Percentiles rank a stretch among this genome's conserved stretches.
Conservation (phyloP, 108 stramenopile genomes). For the Fistulifera solaris region DNA sequence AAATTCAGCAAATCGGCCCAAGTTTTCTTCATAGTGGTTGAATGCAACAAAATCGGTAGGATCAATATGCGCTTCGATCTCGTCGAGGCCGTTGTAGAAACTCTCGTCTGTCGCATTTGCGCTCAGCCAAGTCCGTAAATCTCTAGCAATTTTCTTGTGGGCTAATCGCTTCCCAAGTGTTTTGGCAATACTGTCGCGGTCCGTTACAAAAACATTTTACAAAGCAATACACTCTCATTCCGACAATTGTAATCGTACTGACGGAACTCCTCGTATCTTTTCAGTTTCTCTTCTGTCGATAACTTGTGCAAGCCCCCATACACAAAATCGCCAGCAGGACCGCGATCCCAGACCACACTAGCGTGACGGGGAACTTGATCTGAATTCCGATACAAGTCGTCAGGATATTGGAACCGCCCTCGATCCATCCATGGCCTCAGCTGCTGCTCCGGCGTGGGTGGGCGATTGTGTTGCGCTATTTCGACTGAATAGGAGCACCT, state of each 20-base stretch:
- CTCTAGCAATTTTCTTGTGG: conserved; percentile 65
- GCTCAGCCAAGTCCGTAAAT: conserved; percentile 52
- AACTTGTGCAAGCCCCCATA: conserved; percentile 43
- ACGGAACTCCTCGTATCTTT: conserved; percentile 55
- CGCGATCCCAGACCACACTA: conserved; percentile 51
- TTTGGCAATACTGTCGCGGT: conserved; percentile 54
- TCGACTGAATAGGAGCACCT: conserved; percentile 43
- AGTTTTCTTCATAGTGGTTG: conserved; percentile 58
- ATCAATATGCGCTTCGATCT: conserved; percentile 63
- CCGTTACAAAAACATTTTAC: conserved; percentile 65
- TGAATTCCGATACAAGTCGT: conserved; percentile 13
- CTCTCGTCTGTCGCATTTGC: conserved; percentile 25
- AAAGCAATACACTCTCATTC: conserved; percentile 48
- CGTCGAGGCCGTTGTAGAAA: conserved; percentile 41
- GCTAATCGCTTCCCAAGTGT: conserved; percentile 69
- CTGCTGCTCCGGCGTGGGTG: conserved; percentile 63
- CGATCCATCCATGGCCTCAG: conserved; percentile 69
- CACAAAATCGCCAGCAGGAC: conserved; percentile 42
- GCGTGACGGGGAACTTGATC: conserved; percentile 22
- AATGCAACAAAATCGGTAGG: conserved; percentile 77
- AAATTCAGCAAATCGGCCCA: conserved; percentile 44
- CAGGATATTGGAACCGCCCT: conserved; percentile 43
- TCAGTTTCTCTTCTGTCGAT: conserved; percentile 20
- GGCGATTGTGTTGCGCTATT: conserved; percentile 62
- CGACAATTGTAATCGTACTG: conserved; percentile 49